phyloP scores from a whole-genome alignment of 2,329 filamentous ascomycete species.

The Amphichorda felina region DNA sequence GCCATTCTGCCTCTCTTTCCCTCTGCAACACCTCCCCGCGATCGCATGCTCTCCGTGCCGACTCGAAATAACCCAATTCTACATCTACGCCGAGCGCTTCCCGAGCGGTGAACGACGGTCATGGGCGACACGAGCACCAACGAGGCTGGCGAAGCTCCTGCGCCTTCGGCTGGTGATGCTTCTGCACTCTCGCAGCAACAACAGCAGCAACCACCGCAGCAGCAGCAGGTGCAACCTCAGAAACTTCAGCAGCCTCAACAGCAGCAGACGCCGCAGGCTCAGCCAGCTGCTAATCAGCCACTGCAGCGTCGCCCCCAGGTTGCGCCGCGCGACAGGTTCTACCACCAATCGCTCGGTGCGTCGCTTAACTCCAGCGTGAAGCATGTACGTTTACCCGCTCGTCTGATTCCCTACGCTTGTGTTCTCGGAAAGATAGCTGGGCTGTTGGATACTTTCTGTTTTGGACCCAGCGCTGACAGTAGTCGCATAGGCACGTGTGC shows the following conservation, averaged over 20 bases:
- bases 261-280: conserved; percentile 9
- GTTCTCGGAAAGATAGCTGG: no score
- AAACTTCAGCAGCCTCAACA: conserved; percentile 4
- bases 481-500: conserved; percentile 56
- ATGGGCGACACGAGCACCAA: not conserved
- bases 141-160: not conserved
- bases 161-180: not conserved
- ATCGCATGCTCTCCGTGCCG: not conserved
- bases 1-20: not conserved
- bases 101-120: not conserved
- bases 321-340: conserved; percentile 38
- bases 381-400: conserved; percentile 39
- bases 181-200: not conserved
- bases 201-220: not conserved
- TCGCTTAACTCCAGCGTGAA: conserved; percentile 55
- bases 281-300: conserved; percentile 9
- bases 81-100: not conserved
- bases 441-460: not conserved
- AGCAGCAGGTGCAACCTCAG: conserved; percentile 3
- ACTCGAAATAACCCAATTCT: not conserved
- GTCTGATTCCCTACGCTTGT: not conserved
- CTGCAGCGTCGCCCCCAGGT: conserved; percentile 13
- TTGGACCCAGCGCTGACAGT: no score
- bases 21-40: not conserved
- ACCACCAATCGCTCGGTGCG: conserved; percentile 54